These are phyloP conservation scores for Cyberlindnera meyerae DNA, from an alignment of 805 yeast genomes.

Conservation along the genomic window DNA sequence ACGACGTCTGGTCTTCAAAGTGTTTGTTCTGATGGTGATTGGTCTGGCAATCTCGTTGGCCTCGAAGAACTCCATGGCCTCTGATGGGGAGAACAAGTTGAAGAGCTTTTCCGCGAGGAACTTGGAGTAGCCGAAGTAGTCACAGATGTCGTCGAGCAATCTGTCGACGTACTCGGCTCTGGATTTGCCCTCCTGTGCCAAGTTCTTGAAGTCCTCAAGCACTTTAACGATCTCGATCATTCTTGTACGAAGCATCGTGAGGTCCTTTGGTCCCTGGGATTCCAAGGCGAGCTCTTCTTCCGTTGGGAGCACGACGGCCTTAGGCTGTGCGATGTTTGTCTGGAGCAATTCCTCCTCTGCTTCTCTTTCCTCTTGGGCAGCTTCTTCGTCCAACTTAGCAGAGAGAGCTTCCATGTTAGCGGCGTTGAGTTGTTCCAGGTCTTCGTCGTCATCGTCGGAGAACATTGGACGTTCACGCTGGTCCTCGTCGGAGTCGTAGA, in stretches of 20 bases:
- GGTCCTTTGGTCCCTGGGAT: constrained; percentile 59
- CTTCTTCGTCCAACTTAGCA: constrained; percentile 55
- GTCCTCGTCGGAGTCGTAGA: constrained; percentile 26
- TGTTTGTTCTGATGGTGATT: constrained; percentile 94
- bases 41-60: constrained; percentile 98
- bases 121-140: constrained; percentile 89
- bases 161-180: constrained; percentile 80
- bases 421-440: constrained; percentile 68
- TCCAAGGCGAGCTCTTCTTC: constrained; percentile 52
- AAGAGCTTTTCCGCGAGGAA: constrained; percentile 92
- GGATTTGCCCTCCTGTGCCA: constrained; percentile 82
- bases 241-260: constrained; percentile 82
- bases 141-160: constrained; percentile 79
- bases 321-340: constrained; percentile 56
- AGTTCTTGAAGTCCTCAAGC: constrained; percentile 77
- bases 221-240: constrained; percentile 95
- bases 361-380: constrained; percentile 54
- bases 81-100: constrained; percentile 87
- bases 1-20: constrained; percentile 89
- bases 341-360: constrained; percentile 59
- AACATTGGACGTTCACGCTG: constrained; percentile 25
- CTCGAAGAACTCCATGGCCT: constrained; percentile 97
- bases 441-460: constrained; percentile 47
- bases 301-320: constrained; percentile 73
- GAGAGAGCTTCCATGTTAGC: constrained; percentile 81